These are phyloP conservation scores for Aspergillus arachidicola DNA, from an alignment of 2,329 filamentous ascomycete species.

Conservation along the genomic window DNA sequence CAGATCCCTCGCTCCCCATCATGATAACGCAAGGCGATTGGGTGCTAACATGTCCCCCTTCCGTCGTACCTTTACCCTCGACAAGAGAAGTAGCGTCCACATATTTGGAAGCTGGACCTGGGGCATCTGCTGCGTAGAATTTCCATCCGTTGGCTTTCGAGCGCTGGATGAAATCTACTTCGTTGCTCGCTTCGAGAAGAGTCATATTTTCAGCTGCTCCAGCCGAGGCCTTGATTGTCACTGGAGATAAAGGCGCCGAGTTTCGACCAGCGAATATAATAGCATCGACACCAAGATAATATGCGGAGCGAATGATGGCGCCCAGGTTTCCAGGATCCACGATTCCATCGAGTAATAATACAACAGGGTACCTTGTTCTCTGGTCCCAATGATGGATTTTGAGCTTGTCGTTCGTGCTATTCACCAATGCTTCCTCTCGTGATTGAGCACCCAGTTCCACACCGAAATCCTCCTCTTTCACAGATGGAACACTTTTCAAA, in stretches of 20 bases:
- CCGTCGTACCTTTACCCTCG: slow-evolving; percentile 36
- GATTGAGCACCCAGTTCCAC: slow-evolving; percentile 69
- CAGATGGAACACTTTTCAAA: slow-evolving; percentile 55
- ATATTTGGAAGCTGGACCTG: slow-evolving; percentile 31
- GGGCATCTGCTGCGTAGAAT: slow-evolving; percentile 72
- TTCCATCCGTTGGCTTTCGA: slow-evolving; percentile 77
- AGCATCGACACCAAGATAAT: slow-evolving; percentile 87
- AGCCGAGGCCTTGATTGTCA: slow-evolving; percentile 83
- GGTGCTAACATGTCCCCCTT: slow-evolving; percentile 46
- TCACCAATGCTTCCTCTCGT: slow-evolving; percentile 71
- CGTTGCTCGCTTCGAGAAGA: slow-evolving; percentile 69
- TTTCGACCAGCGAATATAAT: slow-evolving; percentile 74
- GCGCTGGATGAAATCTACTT: slow-evolving; percentile 68
- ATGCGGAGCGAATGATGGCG: slow-evolving; percentile 82
- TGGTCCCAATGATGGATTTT: slow-evolving; percentile 26
- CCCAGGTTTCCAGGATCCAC: slow-evolving; percentile 89
- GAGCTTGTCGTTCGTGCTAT: slow-evolving; percentile 64
- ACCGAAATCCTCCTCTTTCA: slow-evolving; percentile 55
- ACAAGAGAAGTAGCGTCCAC: slow-evolving; percentile 20
- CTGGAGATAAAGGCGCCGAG: slow-evolving; percentile 73
- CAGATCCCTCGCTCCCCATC: slow-evolving; percentile 79
- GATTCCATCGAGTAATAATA: slow-evolving; percentile 49
- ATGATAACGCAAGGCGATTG: slow-evolving; percentile 74
- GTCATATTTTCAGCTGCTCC: slow-evolving; percentile 82
- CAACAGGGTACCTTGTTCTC: slow-evolving; percentile 40